Evolutionary conservation across 2,329 filamentous ascomycete species (phyloP), one percentile per base, ranked within the genome.

Genomic region (Hymenoscyphus fructigenus): DNA sequence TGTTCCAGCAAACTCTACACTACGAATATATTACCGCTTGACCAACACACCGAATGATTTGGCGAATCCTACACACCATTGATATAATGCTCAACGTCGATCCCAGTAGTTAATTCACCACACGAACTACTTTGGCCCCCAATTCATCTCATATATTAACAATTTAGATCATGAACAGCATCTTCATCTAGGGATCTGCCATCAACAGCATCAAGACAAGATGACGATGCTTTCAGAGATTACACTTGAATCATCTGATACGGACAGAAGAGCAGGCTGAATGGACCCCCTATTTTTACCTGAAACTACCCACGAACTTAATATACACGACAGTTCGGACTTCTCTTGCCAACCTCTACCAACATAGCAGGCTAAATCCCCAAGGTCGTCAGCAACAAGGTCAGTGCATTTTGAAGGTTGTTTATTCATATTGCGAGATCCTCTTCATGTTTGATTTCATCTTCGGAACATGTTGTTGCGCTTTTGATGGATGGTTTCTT

Each of bases 391-490:
- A 26, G n/a, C 20, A 5, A 26, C 47, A 53, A 23, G 47, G 23
- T 26, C 3, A 26, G 47, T 53, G 36, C 3, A 26, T 23, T 60
- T n/a, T 53, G 3, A n/a, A 20, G 41, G 26, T 44, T 32, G 38
- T 61, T 29, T 61, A 34, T 34, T 61, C 28, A 26, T 28, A 29
- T 38, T 61, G n/a, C 36, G 36, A 38, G 36, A 38, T 38, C 14
- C 14, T 44, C 29, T 28, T 57, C 55, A 20, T 50, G 47, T 56
- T 26, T n/a, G 29, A 17, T 38, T 57, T 57, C 26, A 26, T n/a
- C 47, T 28, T 57, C 60, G 60, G 60, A 57, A 38, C 5, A 20
- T 61, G n/a, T 36, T 38, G 20, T 57, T 61, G 60, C 60, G 60
- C n/a, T 26, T 32, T 60, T 53, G 28, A 28, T 38, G 14, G n/a